phyloP scores from a whole-genome alignment of 179 eudicot genomes.

The Carnegiea gigantea region DNA sequence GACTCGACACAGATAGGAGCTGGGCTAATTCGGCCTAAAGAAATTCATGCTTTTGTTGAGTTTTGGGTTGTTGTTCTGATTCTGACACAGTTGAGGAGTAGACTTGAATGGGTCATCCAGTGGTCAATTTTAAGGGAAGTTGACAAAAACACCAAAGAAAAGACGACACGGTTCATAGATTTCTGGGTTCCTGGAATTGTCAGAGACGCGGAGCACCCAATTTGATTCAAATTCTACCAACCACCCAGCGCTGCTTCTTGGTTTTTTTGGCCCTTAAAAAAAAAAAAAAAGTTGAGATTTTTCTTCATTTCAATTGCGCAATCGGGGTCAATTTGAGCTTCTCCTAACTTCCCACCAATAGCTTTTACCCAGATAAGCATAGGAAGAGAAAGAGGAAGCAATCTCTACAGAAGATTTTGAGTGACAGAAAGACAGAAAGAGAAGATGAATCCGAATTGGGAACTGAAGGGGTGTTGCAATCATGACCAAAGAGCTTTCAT shows the following conservation, averaged over 20 bases:
- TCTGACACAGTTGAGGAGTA: too few relatives aligned
- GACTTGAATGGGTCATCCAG: too few relatives aligned
- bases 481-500: slow-evolving; percentile 68
- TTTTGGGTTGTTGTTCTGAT: too few relatives aligned
- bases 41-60: too few relatives aligned
- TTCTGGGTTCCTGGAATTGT: background rate
- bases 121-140: too few relatives aligned
- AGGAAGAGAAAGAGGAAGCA: background rate
- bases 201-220: background rate
- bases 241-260: slow-evolving; percentile 16
- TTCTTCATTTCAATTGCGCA: background rate
- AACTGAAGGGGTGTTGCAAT: slow-evolving; percentile 71
- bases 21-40: too few relatives aligned
- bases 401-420: background rate
- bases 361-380: background rate
- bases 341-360: slow-evolving; percentile 25
- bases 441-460: slow-evolving; percentile 63
- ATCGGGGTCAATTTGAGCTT: slow-evolving; percentile 3
- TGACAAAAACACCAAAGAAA: too few relatives aligned
- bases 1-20: too few relatives aligned
- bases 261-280: background rate
- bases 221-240: background rate
- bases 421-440: background rate
- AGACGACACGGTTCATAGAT: background rate
- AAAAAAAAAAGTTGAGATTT: background rate